Base-by-base conservation (phyloP, 331 rosid genomes). In the Dryas integrifolia region DNA sequence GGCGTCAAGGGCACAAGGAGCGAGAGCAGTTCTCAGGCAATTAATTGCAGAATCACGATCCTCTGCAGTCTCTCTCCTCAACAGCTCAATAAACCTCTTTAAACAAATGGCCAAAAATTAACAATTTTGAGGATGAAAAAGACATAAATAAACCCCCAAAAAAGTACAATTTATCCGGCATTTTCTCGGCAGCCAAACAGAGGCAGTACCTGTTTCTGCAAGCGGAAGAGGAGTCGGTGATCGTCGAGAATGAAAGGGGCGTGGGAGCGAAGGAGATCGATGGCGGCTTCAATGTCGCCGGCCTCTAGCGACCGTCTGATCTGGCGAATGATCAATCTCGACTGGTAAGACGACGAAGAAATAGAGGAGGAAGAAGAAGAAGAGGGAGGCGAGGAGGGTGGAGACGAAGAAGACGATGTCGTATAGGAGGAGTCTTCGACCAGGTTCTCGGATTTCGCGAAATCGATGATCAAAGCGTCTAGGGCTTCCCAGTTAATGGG, bases 1-100 rank as follows among this genome's bases (percentile, higher is more conserved):
- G 26, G 98, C 98, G 75, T 89, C 96, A 48, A 95, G 99, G 13
- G 99, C 99, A 81, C 99, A 92, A 50, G 98, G 98, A 73, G 99
- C 99, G 49, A 95, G 96, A 57, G 94, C 85, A 4, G 90, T 84
- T 76, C 98, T 87, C 77, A 95, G 66, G 75, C 96, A 95, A 41
- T 83, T 84, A 63, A 95, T 88, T 45, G 99, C 99, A 76, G 88
- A 84, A 55, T 89, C 94, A 10, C 98, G 96, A 80, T 73, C 91
- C 87, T 87, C 96, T 0, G 45, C 5, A 3, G 92, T 85, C 46
- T 97, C 99, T 72, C 90, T 90, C 82, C 99, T 85, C 85, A 95
- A 84, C 56, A 90, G 96, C 90, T 95, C 99, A 51, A 95, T 70
- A 79, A 95, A 95, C 89, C 92, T 95, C 99, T 92, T 39, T 62